Percentiles rank a stretch among this genome's conserved stretches.
phyloP scores from a whole-genome alignment of 306 rosid genomes.

The Leucaena leucocephala region DNA sequence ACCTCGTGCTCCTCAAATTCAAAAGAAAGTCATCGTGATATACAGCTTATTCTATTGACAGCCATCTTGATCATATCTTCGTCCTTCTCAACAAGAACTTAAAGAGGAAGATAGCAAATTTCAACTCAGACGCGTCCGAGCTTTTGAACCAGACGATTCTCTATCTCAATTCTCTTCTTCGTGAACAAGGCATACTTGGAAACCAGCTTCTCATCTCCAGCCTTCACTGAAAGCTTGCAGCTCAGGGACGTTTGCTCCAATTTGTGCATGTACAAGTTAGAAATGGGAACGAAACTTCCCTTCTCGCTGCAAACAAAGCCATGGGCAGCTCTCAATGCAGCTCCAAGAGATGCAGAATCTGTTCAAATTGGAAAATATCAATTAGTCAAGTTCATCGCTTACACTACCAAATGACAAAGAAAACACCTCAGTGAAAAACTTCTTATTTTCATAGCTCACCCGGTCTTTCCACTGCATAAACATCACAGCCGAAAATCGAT shows the following conservation, averaged over 20 bases:
- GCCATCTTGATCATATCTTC: neutral
- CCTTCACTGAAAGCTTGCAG: constrained; percentile 65
- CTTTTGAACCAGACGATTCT: constrained; percentile 71
- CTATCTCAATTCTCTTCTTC: constrained; percentile 87
- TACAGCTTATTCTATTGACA: constrained; percentile 2
- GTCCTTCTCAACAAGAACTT: neutral
- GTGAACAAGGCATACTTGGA: constrained; percentile 61
- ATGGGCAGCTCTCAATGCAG: constrained; percentile 95
- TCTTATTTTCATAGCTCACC: constrained; percentile 48
- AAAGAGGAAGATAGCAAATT: neutral
- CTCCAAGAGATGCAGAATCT: constrained; percentile 99
- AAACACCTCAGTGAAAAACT: neutral
- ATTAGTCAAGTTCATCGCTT: neutral
- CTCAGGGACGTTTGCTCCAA: constrained; percentile 66
- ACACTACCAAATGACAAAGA: neutral
- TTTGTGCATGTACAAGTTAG: constrained; percentile 67
- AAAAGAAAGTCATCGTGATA: neutral
- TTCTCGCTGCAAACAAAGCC: constrained; percentile 79
- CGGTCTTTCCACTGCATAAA: constrained; percentile 89
- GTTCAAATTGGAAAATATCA: constrained; percentile 29
- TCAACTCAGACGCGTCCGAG: constrained; percentile 60
- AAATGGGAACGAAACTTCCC: constrained; percentile 73
- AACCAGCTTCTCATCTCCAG: constrained; percentile 61
- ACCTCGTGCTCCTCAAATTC: neutral
- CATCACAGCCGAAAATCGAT: constrained; percentile 84